Percentiles rank a stretch among this genome's conserved stretches.
phyloP scores from a whole-genome alignment of 345 rosid genomes.

The Linum usitatissimum region DNA sequence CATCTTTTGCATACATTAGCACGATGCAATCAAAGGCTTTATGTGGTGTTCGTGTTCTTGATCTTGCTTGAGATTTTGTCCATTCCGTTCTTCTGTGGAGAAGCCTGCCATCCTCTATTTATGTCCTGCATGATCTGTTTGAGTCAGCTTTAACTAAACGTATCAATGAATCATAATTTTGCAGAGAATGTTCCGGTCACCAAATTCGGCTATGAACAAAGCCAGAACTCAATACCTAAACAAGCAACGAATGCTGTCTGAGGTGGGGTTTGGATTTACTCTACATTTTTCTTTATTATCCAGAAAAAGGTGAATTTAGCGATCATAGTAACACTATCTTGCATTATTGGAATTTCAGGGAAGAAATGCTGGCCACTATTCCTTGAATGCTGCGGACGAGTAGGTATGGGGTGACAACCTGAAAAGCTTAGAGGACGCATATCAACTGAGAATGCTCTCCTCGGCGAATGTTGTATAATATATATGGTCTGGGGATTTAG shows the following conservation, averaged over 20 bases:
- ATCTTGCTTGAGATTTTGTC: neutral
- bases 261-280: slow-evolving; percentile 27
- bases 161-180: neutral
- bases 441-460: no score
- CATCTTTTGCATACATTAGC: no score
- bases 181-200: slow-evolving; percentile 72
- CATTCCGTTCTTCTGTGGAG: neutral
- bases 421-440: no score
- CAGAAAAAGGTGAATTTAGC: no score
- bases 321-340: neutral
- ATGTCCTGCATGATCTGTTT: no score
- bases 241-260: slow-evolving; percentile 71
- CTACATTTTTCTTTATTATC: neutral
- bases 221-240: slow-evolving; percentile 79
- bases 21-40: no score
- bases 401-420: slow-evolving; percentile 7
- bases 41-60: neutral
- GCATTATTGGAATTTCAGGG: slow-evolving; percentile 26
- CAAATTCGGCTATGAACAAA: slow-evolving; percentile 66
- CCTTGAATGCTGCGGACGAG: slow-evolving; percentile 25
- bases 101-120: no score
- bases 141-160: neutral
- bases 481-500: no score
- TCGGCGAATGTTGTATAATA: no score
- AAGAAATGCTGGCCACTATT: slow-evolving; percentile 41